phyloP scores from a whole-genome alignment of 179 eudicot genomes.

The Vitellaria paradoxa region DNA sequence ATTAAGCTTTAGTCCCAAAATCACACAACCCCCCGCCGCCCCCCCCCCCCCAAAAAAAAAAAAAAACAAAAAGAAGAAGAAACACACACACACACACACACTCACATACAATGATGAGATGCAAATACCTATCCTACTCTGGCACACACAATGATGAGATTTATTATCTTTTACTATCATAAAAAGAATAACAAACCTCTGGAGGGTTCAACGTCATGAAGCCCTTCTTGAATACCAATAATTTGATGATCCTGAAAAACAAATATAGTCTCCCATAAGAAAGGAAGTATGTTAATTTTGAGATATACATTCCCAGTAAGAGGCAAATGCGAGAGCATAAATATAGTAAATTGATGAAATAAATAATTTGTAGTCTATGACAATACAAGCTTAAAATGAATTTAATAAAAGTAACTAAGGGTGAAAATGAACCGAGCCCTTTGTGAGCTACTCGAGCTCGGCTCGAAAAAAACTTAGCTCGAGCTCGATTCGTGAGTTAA shows the following conservation, averaged over 20 bases:
- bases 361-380: neutral
- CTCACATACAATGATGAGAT: no score
- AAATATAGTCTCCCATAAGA: neutral
- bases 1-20: no score
- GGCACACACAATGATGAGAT: neutral
- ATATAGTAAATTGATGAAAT: neutral
- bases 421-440: no score
- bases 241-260: slow-evolving; percentile 20
- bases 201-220: slow-evolving; percentile 1
- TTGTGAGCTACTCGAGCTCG: no score
- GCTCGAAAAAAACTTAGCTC: no score
- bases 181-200: slow-evolving; percentile 18
- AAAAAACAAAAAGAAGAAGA: no score
- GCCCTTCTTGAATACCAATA: slow-evolving; percentile 5
- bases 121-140: neutral
- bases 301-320: neutral
- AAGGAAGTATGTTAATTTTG: neutral
- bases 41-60: neutral
- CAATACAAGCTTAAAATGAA: neutral
- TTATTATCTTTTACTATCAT: neutral
- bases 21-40: no score
- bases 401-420: no score
- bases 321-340: neutral
- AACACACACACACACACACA: no score
- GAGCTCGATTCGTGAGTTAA: no score